These are phyloP conservation scores for Sesbania bispinosa DNA, from an alignment of 306 rosid species.

Conservation along the genomic window DNA sequence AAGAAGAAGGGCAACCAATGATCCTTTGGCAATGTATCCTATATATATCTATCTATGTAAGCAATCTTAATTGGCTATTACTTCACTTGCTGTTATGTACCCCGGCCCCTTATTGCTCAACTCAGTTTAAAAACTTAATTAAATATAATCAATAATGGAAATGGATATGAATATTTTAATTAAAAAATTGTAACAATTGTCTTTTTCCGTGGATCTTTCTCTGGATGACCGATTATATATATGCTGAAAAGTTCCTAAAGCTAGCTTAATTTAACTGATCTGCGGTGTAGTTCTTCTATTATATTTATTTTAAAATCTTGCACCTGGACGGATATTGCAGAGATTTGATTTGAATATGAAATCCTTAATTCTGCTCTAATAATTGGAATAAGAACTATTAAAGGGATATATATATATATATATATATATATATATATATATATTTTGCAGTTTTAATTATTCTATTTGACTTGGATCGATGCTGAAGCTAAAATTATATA, in stretches of 20 bases:
- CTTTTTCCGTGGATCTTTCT: background rate
- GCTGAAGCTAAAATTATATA: background rate
- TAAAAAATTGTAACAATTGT: background rate
- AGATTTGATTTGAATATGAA: background rate
- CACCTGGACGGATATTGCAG: background rate
- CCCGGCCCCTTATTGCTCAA: no score
- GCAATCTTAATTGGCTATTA: background rate
- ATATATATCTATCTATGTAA: background rate
- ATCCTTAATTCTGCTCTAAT: background rate
- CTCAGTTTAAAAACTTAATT: no score
- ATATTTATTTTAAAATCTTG: background rate
- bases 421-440: no score
- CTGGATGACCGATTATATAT: background rate
- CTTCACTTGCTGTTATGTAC: no score
- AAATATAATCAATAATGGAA: no score
- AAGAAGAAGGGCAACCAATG: conserved; percentile 30
- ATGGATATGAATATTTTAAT: no score
- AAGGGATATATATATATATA: no score
- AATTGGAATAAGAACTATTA: no score
- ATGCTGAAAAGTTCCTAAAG: no score
- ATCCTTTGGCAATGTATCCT: conserved; percentile 36
- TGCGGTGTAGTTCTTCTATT: no score
- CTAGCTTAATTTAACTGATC: no score
- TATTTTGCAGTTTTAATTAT: no score
- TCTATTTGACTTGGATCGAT: background rate